These are phyloP conservation scores for Aegilops tauschii DNA, from an alignment of 176 grass and related monocot genomes.

Conservation along the genomic window DNA sequence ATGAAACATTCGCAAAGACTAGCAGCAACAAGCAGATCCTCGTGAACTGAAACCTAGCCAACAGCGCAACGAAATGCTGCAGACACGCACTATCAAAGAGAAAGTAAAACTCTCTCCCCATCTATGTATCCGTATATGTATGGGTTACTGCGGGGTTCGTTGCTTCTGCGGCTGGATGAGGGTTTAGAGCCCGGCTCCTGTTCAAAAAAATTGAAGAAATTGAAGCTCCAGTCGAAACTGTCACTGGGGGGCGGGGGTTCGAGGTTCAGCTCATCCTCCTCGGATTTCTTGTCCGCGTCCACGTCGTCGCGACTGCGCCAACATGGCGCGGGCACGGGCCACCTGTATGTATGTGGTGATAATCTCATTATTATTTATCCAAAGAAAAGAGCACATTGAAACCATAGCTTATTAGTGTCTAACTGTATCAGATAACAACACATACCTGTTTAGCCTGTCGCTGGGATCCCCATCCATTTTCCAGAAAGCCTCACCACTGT, in stretches of 20 bases:
- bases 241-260: background rate
- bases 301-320: background rate
- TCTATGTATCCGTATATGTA: background rate
- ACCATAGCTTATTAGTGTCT: background rate
- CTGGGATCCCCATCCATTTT: background rate
- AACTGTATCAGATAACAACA: background rate
- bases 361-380: background rate
- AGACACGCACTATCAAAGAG: background rate
- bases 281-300: background rate
- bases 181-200: background rate
- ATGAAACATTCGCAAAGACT: too few species aligned
- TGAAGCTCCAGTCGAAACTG: background rate
- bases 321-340: background rate
- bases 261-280: background rate
- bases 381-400: background rate
- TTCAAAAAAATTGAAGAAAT: background rate
- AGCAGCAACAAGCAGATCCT: too few species aligned
- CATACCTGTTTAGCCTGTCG: background rate
- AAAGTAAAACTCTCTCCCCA: background rate
- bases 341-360: background rate
- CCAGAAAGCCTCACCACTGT: background rate
- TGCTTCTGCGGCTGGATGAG: background rate
- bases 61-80: background rate
- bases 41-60: too few species aligned
- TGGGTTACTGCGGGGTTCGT: background rate